phyloP scores from a whole-genome alignment of 208 protist species.

The Acanthamoeba lenticulata region DNA sequence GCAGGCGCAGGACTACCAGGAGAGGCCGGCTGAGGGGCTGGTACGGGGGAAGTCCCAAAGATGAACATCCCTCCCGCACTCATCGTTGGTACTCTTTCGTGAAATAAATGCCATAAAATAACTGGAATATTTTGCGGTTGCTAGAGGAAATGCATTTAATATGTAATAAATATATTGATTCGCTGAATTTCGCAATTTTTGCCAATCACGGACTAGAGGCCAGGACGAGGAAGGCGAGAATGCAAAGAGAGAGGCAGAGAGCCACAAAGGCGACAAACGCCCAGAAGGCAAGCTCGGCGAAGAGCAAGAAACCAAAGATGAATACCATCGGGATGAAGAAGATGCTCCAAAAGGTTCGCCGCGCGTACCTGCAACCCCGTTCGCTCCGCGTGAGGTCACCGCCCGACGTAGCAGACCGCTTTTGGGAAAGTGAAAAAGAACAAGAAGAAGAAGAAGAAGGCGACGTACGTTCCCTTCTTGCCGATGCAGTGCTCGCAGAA shows the following conservation, averaged over 20 bases:
- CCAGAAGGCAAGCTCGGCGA: neutral
- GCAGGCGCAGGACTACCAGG: too few relatives aligned
- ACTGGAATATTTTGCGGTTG: too few relatives aligned
- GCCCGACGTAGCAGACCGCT: neutral
- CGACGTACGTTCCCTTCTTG: neutral
- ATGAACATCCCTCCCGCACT: too few relatives aligned
- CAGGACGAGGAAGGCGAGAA: neutral
- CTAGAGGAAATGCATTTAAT: too few relatives aligned
- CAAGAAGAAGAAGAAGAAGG: neutral
- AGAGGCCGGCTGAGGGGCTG: too few relatives aligned
- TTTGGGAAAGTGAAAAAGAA: neutral
- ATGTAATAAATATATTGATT: too few relatives aligned
- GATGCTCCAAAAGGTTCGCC: constrained; percentile 4
- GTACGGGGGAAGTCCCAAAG: too few relatives aligned
- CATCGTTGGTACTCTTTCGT: too few relatives aligned
- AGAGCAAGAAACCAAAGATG: neutral
- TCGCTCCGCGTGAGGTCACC: neutral
- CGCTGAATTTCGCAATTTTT: too few relatives aligned
- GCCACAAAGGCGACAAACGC: neutral
- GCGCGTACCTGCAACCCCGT: neutral
- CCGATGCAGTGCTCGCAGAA: neutral
- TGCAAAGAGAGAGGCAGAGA: neutral
- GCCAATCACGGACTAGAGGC: too few relatives aligned
- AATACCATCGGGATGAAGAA: constrained; percentile 3
- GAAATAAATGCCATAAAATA: too few relatives aligned